Conservation (phyloP, 2,329 filamentous ascomycete species). For the Huntiella bhutanensis region DNA sequence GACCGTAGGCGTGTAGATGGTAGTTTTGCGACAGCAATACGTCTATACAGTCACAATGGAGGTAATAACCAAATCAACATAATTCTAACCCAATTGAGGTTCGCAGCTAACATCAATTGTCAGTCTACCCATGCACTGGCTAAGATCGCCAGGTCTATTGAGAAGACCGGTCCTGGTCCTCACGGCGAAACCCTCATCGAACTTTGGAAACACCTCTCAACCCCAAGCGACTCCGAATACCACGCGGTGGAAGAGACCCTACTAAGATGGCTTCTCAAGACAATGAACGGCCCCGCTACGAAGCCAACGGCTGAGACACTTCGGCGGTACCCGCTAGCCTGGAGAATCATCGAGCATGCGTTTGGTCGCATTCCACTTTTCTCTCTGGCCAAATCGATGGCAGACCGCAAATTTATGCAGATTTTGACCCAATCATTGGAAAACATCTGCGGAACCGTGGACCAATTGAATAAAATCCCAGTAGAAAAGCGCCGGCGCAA, state of each 20-base stretch:
- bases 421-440: conserved; percentile 48
- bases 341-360: conserved; percentile 42
- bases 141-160: conserved; percentile 34
- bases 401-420: conserved; percentile 46
- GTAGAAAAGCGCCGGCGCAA: background rate
- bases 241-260: conserved; percentile 38
- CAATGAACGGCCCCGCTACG: conserved; percentile 28
- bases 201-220: conserved; percentile 30
- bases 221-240: conserved; percentile 23
- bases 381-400: conserved; percentile 50
- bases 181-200: conserved; percentile 28
- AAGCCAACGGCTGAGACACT: conserved; percentile 29
- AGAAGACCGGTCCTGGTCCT: conserved; percentile 28
- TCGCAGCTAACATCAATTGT: conserved; percentile 12
- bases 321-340: conserved; percentile 36
- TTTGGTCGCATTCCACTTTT: conserved; percentile 48
- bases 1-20: no score
- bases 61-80: background rate
- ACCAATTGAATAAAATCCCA: no score
- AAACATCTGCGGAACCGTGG: conserved; percentile 26
- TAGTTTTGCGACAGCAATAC: no score
- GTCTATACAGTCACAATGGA: background rate
- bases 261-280: conserved; percentile 44
- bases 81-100: background rate
- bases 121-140: conserved; percentile 25